Base-by-base conservation (phyloP, 768 basidiomycete genomes). In the Peribolospora baueri region DNA sequence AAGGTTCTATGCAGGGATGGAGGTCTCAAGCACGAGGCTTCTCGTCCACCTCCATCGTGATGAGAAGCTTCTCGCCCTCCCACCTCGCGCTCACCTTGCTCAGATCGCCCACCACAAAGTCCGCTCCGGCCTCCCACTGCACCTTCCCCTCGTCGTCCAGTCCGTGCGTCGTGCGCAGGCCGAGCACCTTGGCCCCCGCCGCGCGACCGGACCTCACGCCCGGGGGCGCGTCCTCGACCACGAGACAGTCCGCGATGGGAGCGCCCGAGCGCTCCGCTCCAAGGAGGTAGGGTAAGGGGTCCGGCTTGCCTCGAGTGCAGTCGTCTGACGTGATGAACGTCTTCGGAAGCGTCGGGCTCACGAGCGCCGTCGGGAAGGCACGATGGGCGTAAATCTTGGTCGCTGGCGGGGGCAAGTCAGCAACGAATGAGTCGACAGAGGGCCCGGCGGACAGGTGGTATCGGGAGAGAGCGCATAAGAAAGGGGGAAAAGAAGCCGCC, bases 171-270 rank as follows among this genome's bases (percentile, higher is more conserved):
- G 88, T 90, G 64, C 82, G 83, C 1, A 88, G 82, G 1, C 81
- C 88, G 10, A 91, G 72, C 0, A 81, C 82, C 50, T 67, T 72
- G 51, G 81, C 74, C 8, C 84, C 84, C 13, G 84, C 81, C 5
- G 81, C 78, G 50, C 74, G 75, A 25, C 85, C 85, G 11, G 82
- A 74, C 57, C 70, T 71, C 59, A 88, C 68, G 3, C 88, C 88
- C 10, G 83, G 80, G 4, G 85, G 81, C 2, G 88, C 86, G 62
- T 93, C 88, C 62, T 90, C 86, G 3, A 93, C 73, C 6, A 91
- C 87, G 56, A 91, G 60, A 48, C 57, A 48, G 4, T 58, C 52
- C 5, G 51, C 5, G 51, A 59, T 55, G 36, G 48, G 47, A 5
- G 43, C 43, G 39, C 56, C 56, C 14, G 50, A 9, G 13, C 72